These are phyloP conservation scores for Ophiocordyceps australis DNA, from an alignment of 2,329 filamentous ascomycete species.

Conservation along the genomic window DNA sequence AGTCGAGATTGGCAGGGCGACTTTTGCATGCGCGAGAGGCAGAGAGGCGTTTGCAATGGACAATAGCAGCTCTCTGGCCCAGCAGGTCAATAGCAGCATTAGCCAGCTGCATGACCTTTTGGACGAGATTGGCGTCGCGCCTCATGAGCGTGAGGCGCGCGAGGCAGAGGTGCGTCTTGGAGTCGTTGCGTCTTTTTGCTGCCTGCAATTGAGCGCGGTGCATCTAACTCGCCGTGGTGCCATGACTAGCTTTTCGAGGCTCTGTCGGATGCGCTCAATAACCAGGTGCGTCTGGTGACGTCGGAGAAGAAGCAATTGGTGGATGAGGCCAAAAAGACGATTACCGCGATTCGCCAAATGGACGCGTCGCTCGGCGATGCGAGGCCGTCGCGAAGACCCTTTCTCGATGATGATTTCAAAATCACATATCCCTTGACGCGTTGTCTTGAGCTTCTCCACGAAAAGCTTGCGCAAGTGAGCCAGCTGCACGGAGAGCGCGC, in stretches of 20 bases:
- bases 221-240: too few species aligned
- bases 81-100: slow-evolving; percentile 91
- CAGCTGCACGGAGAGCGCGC: slow-evolving; percentile 80
- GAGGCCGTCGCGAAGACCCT: slow-evolving; percentile 38
- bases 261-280: slow-evolving; percentile 79
- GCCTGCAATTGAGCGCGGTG: too few species aligned
- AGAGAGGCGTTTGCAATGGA: slow-evolving; percentile 1
- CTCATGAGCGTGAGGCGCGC: slow-evolving; percentile 76
- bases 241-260: slow-evolving; percentile 68
- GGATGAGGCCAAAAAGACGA: slow-evolving; percentile 75
- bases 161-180: slow-evolving; percentile 58
- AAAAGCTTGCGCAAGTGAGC: slow-evolving; percentile 67
- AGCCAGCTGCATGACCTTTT: slow-evolving; percentile 86
- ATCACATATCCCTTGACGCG: slow-evolving; percentile 69
- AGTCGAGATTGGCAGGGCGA: too few species aligned
- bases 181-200: too few species aligned
- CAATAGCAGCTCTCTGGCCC: slow-evolving; percentile 79
- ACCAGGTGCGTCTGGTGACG: slow-evolving; percentile 70
- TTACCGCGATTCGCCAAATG: slow-evolving; percentile 84
- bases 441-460: slow-evolving; percentile 66
- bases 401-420: slow-evolving; percentile 47
- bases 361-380: slow-evolving; percentile 72
- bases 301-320: slow-evolving; percentile 78
- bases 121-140: slow-evolving; percentile 92
- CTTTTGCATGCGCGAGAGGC: too few species aligned